phyloP scores from a whole-genome alignment of 805 yeast genomes.

The Clavispora vitiphila region DNA sequence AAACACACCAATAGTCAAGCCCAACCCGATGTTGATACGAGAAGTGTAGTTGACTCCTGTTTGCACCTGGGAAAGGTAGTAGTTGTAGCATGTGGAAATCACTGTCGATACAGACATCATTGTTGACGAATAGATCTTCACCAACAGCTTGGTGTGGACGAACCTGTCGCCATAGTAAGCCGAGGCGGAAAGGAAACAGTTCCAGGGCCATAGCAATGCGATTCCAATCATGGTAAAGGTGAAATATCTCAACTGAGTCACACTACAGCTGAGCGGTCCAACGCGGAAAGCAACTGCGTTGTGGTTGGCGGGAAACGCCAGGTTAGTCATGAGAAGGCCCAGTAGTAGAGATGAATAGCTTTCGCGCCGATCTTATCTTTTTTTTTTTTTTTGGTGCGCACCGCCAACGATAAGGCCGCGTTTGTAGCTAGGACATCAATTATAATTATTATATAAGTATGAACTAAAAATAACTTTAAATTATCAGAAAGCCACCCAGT shows the following conservation, averaged over 20 bases:
- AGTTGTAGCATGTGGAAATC: constrained; percentile 55
- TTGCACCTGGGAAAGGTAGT: constrained; percentile 63
- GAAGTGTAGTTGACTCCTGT: constrained; percentile 49
- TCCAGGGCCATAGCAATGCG: constrained; percentile 91
- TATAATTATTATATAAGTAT: too few species aligned
- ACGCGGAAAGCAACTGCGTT: constrained; percentile 19
- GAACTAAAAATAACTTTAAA: too few species aligned
- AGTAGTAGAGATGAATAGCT: not conserved
- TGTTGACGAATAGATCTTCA: constrained; percentile 65
- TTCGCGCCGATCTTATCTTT: not conserved
- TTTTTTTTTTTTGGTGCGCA: not conserved
- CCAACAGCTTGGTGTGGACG: constrained; percentile 41
- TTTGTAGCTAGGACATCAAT: too few species aligned
- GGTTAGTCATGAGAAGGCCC: not conserved
- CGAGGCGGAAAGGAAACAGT: constrained; percentile 81
- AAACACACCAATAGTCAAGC: constrained; percentile 55
- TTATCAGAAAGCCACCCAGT: too few species aligned
- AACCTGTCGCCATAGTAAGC: constrained; percentile 70
- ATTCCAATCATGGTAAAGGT: constrained; percentile 70
- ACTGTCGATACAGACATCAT: constrained; percentile 86
- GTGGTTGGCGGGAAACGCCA: constrained; percentile 3
- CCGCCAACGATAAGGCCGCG: not conserved
- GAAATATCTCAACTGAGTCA: constrained; percentile 40
- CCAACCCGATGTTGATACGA: constrained; percentile 59
- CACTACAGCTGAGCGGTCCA: constrained; percentile 7